These are phyloP conservation scores for Salix exigua DNA, from an alignment of 345 rosid genomes.

Conservation along the genomic window DNA sequence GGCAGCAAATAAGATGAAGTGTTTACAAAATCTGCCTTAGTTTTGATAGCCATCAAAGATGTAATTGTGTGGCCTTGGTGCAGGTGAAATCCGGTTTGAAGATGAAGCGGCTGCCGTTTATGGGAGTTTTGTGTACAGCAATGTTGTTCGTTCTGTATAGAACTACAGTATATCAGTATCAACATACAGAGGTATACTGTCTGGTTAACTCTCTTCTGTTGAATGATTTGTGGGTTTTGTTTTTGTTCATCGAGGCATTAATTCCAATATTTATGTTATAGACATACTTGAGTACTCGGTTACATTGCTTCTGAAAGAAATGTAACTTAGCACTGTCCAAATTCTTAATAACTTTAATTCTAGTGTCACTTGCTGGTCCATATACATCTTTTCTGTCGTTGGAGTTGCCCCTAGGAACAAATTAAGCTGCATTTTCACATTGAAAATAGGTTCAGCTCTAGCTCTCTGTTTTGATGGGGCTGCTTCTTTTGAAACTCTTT, in stretches of 20 bases:
- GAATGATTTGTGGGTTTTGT: not conserved
- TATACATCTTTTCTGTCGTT: not conserved
- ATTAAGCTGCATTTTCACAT: not conserved
- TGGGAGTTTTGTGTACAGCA: slow-evolving; percentile 62
- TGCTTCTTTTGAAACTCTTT: not conserved
- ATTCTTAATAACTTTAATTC: slow-evolving; percentile 1
- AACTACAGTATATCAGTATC: slow-evolving; percentile 71
- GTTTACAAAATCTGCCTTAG: not conserved
- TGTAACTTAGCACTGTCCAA: not conserved
- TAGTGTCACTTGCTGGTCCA: not conserved
- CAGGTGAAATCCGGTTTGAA: slow-evolving; percentile 45
- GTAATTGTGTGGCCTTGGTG: not conserved
- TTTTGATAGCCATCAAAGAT: not conserved
- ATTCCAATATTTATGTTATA: not conserved
- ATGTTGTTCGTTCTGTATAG: slow-evolving; percentile 87
- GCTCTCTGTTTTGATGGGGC: not conserved
- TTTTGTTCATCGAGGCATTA: not conserved
- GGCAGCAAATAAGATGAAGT: not conserved
- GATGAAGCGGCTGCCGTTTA: slow-evolving; percentile 65
- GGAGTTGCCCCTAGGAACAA: not conserved
- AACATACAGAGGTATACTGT: slow-evolving; percentile 63
- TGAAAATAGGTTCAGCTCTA: not conserved
- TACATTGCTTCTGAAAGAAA: not conserved
- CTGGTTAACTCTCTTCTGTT: not conserved
- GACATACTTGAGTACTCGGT: not conserved